Evolutionary conservation across 257 asterid species (phyloP).

Genomic region (Solanum tarijense): DNA sequence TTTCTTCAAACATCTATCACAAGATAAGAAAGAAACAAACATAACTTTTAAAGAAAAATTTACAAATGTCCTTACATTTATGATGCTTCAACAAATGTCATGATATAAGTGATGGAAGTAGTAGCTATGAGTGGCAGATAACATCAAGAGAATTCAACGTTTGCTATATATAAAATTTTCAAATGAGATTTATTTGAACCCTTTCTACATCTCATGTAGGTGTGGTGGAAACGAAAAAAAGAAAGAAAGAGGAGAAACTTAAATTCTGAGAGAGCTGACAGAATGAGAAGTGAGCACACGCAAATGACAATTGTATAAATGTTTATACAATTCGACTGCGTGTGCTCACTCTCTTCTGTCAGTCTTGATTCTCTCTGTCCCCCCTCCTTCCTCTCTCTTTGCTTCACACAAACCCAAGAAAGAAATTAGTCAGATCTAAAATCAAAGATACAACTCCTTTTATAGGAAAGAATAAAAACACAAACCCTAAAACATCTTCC

Average conservation of each 20-base stretch:
- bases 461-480: neutral
- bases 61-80: neutral
- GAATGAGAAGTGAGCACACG: constrained; percentile 45
- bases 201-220: neutral
- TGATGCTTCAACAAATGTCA: neutral
- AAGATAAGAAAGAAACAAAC: neutral
- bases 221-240: neutral
- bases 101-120: neutral
- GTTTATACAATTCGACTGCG: constrained; percentile 30
- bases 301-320: constrained; percentile 11
- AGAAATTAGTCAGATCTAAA: constrained; percentile 15
- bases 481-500: neutral
- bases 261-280: constrained; percentile 10
- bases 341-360: constrained; percentile 65
- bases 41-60: neutral
- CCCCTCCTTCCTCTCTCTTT: neutral
- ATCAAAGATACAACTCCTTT: constrained; percentile 4
- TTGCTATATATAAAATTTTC: neutral
- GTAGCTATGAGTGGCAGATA: too few relatives aligned
- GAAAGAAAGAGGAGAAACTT: neutral
- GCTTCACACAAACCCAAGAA: neutral
- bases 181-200: too few relatives aligned
- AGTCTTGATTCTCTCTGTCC: constrained; percentile 8
- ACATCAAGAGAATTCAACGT: too few relatives aligned
- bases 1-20: too few relatives aligned